Evolutionary conservation across 768 basidiomycete species (phyloP).

Genomic region (Russula earlei): DNA sequence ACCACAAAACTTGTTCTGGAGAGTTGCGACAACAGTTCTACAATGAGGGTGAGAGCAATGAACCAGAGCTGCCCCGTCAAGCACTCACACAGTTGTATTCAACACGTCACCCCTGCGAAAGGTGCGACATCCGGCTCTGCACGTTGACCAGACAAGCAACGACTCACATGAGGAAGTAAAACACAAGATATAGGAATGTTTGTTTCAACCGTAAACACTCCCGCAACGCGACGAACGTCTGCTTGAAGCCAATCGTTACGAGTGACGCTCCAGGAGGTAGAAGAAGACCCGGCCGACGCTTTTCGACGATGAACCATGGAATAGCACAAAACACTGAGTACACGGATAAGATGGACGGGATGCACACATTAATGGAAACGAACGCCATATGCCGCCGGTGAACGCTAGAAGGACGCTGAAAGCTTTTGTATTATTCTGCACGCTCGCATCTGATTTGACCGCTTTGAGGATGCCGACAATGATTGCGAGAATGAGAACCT

Average conservation of each 20-base stretch:
- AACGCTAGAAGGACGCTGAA: conserved; percentile 75
- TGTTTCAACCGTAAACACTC: conserved; percentile 64
- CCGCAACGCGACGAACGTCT: conserved; percentile 49
- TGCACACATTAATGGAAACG: conserved; percentile 21
- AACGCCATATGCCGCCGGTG: conserved; percentile 67
- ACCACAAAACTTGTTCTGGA: conserved; percentile 52
- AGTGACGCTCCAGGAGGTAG: conserved; percentile 47
- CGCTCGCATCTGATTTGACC: conserved; percentile 48
- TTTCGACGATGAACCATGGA: conserved; percentile 68
- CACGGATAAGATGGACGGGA: background rate
- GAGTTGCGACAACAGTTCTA: conserved; percentile 61
- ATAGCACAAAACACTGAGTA: conserved; percentile 50
- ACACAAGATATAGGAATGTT: conserved; percentile 63
- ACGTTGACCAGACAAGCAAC: background rate
- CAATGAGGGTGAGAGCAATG: background rate
- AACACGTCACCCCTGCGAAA: conserved; percentile 56
- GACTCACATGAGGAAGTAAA: conserved; percentile 67
- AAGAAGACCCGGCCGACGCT: conserved; percentile 53
- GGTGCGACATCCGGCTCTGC: background rate
- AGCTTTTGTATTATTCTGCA: conserved; percentile 64
- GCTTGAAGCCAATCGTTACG: conserved; percentile 58
- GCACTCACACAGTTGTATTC: conserved; percentile 59
- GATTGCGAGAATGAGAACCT: conserved; percentile 57
- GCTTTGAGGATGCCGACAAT: conserved; percentile 72
- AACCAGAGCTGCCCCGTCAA: background rate